These are phyloP conservation scores for Neopestalotiopsis rosae DNA, from an alignment of 2,329 filamentous ascomycete species.

Conservation along the genomic window DNA sequence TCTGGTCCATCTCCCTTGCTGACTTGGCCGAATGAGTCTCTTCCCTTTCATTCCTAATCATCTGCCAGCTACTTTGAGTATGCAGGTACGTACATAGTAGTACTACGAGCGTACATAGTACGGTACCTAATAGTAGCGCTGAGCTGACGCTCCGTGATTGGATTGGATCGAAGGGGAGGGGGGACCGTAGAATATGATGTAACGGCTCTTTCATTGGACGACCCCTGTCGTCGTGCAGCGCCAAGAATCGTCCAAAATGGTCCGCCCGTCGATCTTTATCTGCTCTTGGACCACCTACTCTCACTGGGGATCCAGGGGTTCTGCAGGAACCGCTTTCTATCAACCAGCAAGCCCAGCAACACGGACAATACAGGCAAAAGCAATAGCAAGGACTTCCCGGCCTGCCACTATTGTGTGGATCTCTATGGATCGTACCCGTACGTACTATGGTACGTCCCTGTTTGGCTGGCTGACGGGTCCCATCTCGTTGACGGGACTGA, in stretches of 20 bases:
- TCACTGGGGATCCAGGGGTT: not conserved
- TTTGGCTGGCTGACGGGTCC: no score
- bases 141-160: not conserved
- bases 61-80: no score
- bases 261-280: conserved; percentile 4
- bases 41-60: not conserved
- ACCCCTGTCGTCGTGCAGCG: not conserved
- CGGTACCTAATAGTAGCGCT: not conserved
- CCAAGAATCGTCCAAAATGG: not conserved
- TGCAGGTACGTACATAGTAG: no score
- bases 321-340: no score
- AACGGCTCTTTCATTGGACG: not conserved
- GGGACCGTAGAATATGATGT: not conserved
- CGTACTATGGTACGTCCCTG: no score
- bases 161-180: not conserved
- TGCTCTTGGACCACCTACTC: conserved; percentile 4
- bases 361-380: no score
- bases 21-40: not conserved
- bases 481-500: no score
- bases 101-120: no score
- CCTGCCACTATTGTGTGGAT: not conserved
- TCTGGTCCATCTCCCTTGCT: not conserved
- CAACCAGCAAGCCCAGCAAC: no score
- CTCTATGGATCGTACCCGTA: no score
- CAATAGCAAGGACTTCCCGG: not conserved